These are phyloP conservation scores for Cercospora canescens DNA, from an alignment of 2,329 filamentous ascomycete genomes.

Conservation along the genomic window DNA sequence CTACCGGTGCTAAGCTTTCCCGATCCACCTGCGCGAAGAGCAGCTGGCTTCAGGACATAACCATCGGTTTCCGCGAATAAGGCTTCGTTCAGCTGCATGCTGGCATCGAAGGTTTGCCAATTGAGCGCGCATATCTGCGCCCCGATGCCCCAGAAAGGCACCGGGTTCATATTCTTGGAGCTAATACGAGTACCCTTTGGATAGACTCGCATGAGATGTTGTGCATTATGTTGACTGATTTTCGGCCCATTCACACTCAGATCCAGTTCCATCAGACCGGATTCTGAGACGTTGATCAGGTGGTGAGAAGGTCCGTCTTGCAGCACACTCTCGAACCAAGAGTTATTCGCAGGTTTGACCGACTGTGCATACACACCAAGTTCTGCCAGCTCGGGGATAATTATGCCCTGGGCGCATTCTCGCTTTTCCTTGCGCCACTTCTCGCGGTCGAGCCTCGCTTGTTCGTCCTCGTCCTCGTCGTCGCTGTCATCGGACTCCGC, in stretches of 20 bases:
- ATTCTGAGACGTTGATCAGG: slow-evolving; percentile 69
- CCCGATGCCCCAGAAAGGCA: slow-evolving; percentile 66
- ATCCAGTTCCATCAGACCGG: slow-evolving; percentile 56
- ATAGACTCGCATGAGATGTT: slow-evolving; percentile 69
- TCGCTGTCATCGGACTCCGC: slow-evolving; percentile 43
- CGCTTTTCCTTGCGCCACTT: slow-evolving; percentile 58
- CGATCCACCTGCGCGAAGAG: slow-evolving; percentile 57
- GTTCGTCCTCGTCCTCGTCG: slow-evolving; percentile 34
- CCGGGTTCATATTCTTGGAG: slow-evolving; percentile 63
- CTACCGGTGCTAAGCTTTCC: slow-evolving; percentile 50
- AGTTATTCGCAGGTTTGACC: slow-evolving; percentile 65
- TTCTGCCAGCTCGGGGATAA: slow-evolving; percentile 65
- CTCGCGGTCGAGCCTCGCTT: slow-evolving; percentile 48
- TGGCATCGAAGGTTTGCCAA: slow-evolving; percentile 67
- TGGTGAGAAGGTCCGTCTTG: slow-evolving; percentile 60
- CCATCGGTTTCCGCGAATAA: slow-evolving; percentile 66
- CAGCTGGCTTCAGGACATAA: slow-evolving; percentile 64
- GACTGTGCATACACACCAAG: slow-evolving; percentile 70
- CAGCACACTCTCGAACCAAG: slow-evolving; percentile 60
- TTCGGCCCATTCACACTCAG: slow-evolving; percentile 39
- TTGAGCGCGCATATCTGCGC: slow-evolving; percentile 71
- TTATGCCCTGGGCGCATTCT: slow-evolving; percentile 46
- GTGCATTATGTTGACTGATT: slow-evolving; percentile 62
- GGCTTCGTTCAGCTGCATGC: slow-evolving; percentile 68
- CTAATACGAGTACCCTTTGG: slow-evolving; percentile 70